Base-by-base conservation (phyloP, 169 alveolate genomes). In the Eimeria tenella region DNA sequence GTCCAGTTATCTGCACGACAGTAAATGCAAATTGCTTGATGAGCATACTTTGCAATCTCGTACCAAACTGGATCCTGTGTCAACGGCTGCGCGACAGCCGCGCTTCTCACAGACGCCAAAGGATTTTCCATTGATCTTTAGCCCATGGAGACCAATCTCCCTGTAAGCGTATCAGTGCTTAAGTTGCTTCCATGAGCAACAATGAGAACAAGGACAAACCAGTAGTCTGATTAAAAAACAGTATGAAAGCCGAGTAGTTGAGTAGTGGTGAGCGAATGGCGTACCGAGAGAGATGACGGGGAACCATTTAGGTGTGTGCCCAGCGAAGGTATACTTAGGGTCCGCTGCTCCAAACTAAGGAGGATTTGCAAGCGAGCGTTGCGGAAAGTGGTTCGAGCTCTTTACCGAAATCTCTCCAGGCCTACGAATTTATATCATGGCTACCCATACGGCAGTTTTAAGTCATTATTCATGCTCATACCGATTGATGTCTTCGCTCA, bases 1-100 rank as follows among this genome's bases (percentile, higher is more conserved):
- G 98, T 23, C 98, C 98, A 10, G 98, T 96, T 68, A 97, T 96
- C 97, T 95, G 95, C 55, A 71, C 63, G n/a, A 58, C 49, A 49
- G 77, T 21, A 60, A 4, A 55, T 52, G 53, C 10, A 17, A 11
- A 19, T 62, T 23, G 42, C 4, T 42, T 23, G 55, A 23, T 60
- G 65, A 42, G 31, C 11, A 55, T 21, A 19, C 79, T 21, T 31
- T 31, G 42, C 55, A 71, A 56, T 7, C 23, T 9, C 93, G 60
- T 95, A 96, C 97, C 82, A 97, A 93, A 87, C 98, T 97, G 68
- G 98, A 97, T 4, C 99, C 99, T 15, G 99, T 98, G 94, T 98
- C 99, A 19, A 98, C 97, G 11, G 99, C 99, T n/a, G 98, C 99
- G 75, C 97, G 96, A 93, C 98, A 97, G 53, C 97, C 95, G 56